Base-by-base conservation (phyloP, 1,139 yeast species). In the Arxiozyma bovina region DNA sequence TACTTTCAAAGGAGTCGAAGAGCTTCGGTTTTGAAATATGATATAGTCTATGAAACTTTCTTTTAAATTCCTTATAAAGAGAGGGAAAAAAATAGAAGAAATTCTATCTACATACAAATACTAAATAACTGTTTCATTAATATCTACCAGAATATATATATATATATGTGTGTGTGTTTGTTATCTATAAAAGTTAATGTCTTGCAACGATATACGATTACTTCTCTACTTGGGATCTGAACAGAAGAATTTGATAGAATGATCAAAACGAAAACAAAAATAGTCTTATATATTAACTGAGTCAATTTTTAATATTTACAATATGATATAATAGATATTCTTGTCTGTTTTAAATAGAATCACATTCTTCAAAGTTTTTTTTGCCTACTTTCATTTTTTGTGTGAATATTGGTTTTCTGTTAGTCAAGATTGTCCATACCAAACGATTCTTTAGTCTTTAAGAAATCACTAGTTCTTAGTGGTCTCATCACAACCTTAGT, bases 391-490 rank as follows among this genome's bases (percentile, higher is more conserved):
- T 15, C n/a, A 15, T 34, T 15, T 34, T 4, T 4, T 42, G 18
- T 42, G 25, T 40, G 2, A 6, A 27, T 27, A 11, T 27, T 9
- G 38, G 25, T 43, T 23, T 38, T 7, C 12, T 25, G 18, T n/a
- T 50, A 44, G 21, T 42, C 38, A 18, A 43, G n/a, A 21, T 18
- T 50, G 4, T 47, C 45, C 22, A 22, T 42, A n/a, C 22, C 43
- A 21, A 34, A 8, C 18, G 43, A 18, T n/a, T 15, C 40, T 4
- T 20, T 21, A 44, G 5, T 12, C 2, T 27, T 17, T 25, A 58
- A 55, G 50, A 68, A 68, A 56, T 68, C 71, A 1, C 57, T 51
- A 15, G 66, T 65, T 46, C 58, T 60, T 45, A 68, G 55, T 9
- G 70, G 66, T 52, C 71, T 62, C 57, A 67, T 60, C 42, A 60